Evolutionary conservation across 192 early-diverging fungal species (phyloP), one percentile per base, ranked within the genome.

Genomic region (Linnemannia hyalina): DNA sequence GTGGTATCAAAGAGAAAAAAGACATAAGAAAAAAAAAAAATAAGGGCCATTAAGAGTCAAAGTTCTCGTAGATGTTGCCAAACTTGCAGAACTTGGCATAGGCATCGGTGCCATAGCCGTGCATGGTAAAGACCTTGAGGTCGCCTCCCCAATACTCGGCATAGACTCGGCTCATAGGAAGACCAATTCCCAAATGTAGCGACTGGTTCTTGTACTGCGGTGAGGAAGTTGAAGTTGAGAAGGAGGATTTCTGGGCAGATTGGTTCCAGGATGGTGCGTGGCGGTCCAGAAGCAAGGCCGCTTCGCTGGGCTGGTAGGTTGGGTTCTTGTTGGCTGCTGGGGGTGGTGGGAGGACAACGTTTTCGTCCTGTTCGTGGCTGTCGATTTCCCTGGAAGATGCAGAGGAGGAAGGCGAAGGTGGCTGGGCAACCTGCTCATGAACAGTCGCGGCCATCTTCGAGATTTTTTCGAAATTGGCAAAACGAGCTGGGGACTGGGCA

Each of bases 111-210:
- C 98, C 98, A 74, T 94, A 96, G 6, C 96, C 97, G 57, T 96
- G 93, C 95, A 98, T 93, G 8, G 94, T 93, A 42, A 93, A 91
- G 11, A 98, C 88, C 29, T 92, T 92, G 42, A 99, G 90, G 32
- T 91, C 91, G 9, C 98, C 98, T 29, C 97, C 97, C 98, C 97
- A 99, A 82, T 98, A 99, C 84, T 97, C 95, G 5, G 96, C 95
- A 89, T 98, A 99, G 35, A 98, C 95, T 69, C 94, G 90, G 68
- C 94, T 95, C 95, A 99, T 95, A 0, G 97, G 95, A 86, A 98
- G 85, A 0, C 98, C 98, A 73, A 98, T 94, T n/a, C 98, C 98
- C 70, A 97, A 83, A 55, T 90, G 89, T 83, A 91, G 82, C 63
- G 89, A 70, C 76, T 76, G 42, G 63, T 80, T 23, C 70, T 85